Percentiles rank a stretch among this genome's conserved stretches.
Conservation (phyloP, 352 stramenopile species). For the Phytophthora melonis region DNA sequence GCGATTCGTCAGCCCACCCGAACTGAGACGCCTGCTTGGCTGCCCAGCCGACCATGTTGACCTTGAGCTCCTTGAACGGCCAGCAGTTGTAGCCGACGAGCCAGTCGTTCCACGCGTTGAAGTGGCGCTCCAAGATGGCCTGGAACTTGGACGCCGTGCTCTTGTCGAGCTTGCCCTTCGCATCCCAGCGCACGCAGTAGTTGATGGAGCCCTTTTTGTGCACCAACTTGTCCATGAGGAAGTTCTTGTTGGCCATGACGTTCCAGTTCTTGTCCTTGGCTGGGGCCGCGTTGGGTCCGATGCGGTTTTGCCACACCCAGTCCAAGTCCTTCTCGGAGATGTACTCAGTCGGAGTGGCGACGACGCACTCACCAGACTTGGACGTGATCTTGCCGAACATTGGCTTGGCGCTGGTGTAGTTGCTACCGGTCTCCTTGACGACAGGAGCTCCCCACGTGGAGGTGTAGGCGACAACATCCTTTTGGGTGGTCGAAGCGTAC, state of each 20-base stretch:
- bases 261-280: conserved; percentile 24
- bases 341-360: conserved; percentile 18
- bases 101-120: conserved; percentile 37
- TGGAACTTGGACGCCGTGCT: conserved; percentile 16
- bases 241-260: conserved; percentile 36
- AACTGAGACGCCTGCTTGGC: conserved; percentile 28
- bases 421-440: conserved; percentile 22
- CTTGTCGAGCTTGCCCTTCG: conserved; percentile 8
- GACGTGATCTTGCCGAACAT: conserved; percentile 32
- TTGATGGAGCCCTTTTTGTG: conserved; percentile 38
- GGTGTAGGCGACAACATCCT: not conserved
- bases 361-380: conserved; percentile 20
- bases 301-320: conserved; percentile 30
- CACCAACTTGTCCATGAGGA: conserved; percentile 30
- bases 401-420: conserved; percentile 9
- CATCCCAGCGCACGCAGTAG: conserved; percentile 35
- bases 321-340: conserved; percentile 26
- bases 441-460: conserved; percentile 23
- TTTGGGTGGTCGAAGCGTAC: not conserved
- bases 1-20: conserved; percentile 22
- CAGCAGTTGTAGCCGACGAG: conserved; percentile 37
- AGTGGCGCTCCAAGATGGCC: conserved; percentile 25
- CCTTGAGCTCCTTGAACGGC: conserved; percentile 29
- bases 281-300: conserved; percentile 16
- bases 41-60: conserved; percentile 41